Evolutionary conservation across 768 basidiomycete genomes (phyloP), one percentile per base, ranked within the genome.

Genomic region (Tricholoma saponaceum): DNA sequence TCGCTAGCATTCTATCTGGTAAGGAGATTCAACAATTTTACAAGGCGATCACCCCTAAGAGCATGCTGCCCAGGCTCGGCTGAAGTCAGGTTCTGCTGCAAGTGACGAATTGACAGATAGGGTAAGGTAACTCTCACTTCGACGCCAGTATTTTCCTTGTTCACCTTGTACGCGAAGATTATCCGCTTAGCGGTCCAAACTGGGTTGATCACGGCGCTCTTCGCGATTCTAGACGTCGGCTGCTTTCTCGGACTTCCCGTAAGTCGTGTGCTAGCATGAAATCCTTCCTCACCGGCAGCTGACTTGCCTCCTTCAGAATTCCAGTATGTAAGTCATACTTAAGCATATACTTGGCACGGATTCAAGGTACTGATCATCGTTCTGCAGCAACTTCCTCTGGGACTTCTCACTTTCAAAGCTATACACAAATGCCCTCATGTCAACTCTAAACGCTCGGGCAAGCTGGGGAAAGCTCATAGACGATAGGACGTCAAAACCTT

Each of bases 181-280:
- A 64, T 58, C 26, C 58, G 41, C 46, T 25, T 75, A n/a, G n/a
- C n/a, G n/a, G n/a, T n/a, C n/a, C n/a, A n/a, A n/a, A n/a, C n/a
- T n/a, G n/a, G n/a, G n/a, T 58, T 63, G 1, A 54, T 66, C 53
- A 76, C 76, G 6, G 72, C 75, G 0, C 60, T 77, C 35, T 77
- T 74, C 57, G 76, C 76, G 0, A 67, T 74, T 44, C 72, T 75
- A 37, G 75, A 77, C 59, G 74, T 78, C 14, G 64, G 76, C 41
- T 77, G 74, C 57, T 78, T 79, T 58, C 44, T 69, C 70, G 74
- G 73, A 25, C 64, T 79, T 57, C 72, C 74, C 13, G 77, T 77
- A 64, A 50, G 64, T 60, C 4, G 30, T 25, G 26, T 26, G 30
- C 23, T 6, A 6, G 30, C 25, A n/a, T 57, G 20, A 6, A 16